phyloP scores from a whole-genome alignment of 768 basidiomycete species.

The Melanogaster broomeanus region DNA sequence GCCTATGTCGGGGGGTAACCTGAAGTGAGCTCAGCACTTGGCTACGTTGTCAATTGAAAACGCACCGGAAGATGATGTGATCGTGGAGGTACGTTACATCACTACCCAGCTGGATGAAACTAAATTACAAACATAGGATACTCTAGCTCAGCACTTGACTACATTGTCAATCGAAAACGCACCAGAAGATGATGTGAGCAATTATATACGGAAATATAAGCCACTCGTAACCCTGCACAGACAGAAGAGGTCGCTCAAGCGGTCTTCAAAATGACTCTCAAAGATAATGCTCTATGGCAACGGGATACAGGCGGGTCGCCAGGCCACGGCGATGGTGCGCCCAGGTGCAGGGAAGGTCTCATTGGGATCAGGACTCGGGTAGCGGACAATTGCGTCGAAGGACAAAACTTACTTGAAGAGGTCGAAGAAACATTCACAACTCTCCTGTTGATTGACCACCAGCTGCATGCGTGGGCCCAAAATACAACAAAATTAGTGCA shows the following conservation, averaged over 20 bases:
- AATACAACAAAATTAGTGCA: neutral
- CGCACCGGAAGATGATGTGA: neutral
- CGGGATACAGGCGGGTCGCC: neutral
- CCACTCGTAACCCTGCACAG: neutral
- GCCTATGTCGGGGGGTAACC: no score
- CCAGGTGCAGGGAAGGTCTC: neutral
- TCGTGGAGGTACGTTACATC: neutral
- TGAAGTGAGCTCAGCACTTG: neutral
- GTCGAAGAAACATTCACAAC: neutral
- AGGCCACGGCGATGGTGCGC: neutral
- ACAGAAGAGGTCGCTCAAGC: neutral
- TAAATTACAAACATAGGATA: neutral
- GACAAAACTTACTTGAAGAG: neutral
- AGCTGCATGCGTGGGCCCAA: neutral
- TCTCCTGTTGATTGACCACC: neutral
- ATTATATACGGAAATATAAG: neutral
- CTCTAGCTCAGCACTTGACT: neutral
- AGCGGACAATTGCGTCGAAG: neutral
- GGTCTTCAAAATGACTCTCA: neutral
- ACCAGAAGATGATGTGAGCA: neutral
- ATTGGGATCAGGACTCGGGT: neutral
- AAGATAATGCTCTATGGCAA: neutral
- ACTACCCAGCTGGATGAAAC: neutral
- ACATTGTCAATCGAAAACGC: neutral
- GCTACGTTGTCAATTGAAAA: neutral